Conservation (phyloP, 805 yeast species). For the Starmera dryadoides region DNA sequence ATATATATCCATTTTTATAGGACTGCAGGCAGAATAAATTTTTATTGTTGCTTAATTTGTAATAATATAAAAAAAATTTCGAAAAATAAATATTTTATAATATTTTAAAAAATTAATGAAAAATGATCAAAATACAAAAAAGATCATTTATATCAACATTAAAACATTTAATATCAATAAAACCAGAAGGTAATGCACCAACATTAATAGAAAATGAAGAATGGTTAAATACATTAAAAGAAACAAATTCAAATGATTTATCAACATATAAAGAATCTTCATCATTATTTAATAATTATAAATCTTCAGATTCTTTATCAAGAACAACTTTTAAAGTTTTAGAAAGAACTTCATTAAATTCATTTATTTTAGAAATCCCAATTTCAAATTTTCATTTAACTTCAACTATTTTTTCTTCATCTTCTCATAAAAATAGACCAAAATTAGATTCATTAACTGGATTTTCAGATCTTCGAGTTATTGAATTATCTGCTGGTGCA, state of each 20-base stretch:
- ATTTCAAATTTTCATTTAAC: conserved; percentile 1
- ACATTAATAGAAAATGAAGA: conserved; percentile 33
- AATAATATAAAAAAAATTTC: too few relatives aligned
- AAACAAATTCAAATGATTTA: neutral
- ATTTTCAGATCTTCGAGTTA: conserved; percentile 60
- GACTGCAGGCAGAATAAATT: too few relatives aligned
- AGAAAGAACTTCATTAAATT: neutral
- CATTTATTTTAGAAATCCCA: neutral
- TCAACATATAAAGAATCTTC: neutral
- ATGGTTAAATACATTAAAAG: conserved; percentile 27
- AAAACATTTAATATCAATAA: neutral
- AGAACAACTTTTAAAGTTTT: too few relatives aligned
- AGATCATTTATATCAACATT: neutral
- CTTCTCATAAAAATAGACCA: conserved; percentile 31
- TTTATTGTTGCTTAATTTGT: too few relatives aligned
- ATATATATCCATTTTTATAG: too few relatives aligned
- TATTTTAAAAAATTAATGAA: too few relatives aligned
- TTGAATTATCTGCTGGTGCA: conserved; percentile 63
- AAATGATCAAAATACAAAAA: neutral
- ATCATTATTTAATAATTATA: neutral
- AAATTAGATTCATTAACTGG: conserved; percentile 32
- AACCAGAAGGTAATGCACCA: conserved; percentile 28
- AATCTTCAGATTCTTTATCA: neutral
- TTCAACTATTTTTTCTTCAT: conserved; percentile 31
- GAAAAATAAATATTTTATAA: too few relatives aligned